A percentile compares a stretch with the other conserved stretches of the same genome.
These are phyloP conservation scores for Mycena metata DNA, from an alignment of 768 basidiomycete genomes.

Conservation along the genomic window DNA sequence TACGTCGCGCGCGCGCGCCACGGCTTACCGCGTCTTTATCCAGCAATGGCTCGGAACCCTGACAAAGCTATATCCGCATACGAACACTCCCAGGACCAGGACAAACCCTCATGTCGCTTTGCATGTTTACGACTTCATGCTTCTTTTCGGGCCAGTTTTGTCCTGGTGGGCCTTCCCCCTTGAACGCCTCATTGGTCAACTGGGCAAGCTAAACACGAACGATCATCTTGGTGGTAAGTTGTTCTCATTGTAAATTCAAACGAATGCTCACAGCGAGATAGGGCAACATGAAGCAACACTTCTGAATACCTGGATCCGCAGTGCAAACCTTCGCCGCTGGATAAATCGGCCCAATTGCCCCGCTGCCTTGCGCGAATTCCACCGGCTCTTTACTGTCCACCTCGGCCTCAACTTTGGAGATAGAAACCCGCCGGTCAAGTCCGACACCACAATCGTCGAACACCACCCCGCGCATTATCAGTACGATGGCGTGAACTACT, in stretches of 20 bases:
- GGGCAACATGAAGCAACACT: conserved; percentile 28
- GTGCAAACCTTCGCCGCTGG: conserved; percentile 37
- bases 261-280: neutral
- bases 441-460: neutral
- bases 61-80: conserved; percentile 41
- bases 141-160: conserved; percentile 49
- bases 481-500: conserved; percentile 7
- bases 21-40: conserved; percentile 34
- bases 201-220: conserved; percentile 51
- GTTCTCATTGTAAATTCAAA: neutral
- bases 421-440: neutral
- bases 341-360: conserved; percentile 37
- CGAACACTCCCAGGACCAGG: conserved; percentile 24
- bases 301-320: conserved; percentile 18
- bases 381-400: conserved; percentile 12
- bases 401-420: conserved; percentile 16
- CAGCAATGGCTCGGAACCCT: conserved; percentile 40
- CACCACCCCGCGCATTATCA: neutral
- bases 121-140: conserved; percentile 50
- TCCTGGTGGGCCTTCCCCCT: conserved; percentile 38
- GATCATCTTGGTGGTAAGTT: conserved; percentile 43
- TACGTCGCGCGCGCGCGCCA: conserved; percentile 22
- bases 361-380: conserved; percentile 6
- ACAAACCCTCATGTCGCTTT: conserved; percentile 30
- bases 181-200: conserved; percentile 51